Evolutionary conservation across 305 asterid genomes (phyloP), one percentile per base, ranked within the genome.

Genomic region (Fraxinus velutina): DNA sequence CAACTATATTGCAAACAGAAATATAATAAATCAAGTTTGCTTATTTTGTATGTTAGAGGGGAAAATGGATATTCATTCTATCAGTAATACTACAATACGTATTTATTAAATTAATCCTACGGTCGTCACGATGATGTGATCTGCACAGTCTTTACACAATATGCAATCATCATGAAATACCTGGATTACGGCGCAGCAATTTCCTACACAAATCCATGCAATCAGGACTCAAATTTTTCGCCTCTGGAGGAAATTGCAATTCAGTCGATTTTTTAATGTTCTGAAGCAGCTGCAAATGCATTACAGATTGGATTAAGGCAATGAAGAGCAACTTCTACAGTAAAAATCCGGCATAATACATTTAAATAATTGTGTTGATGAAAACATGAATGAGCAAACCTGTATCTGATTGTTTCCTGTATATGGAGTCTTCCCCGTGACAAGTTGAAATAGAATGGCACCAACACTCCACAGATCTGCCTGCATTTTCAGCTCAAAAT

Each of bases 401-500:
- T 96, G 97, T 79, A 87, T 84, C 81, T 89, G 97, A 88, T 84
- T 90, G 82, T 55, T 86, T 86, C 99, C 99, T 0, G 97, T 94
- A 83, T 86, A 96, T 37, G 99, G 99, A 32, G 99, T 90, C 89
- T 90, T 91, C 32, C 99, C 98, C 2, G 92, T 92, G 81, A 92
- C 99, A 77, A 96, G 94, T 87, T 96, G 99, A 87, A 89, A 96
- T 55, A 96, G 90, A 87, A 96, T 96, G 77, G 97, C 91, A 71
- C 99, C 98, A 50, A 94, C 98, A 68, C 98, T 96, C 99, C 99
- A 94, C 76, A 96, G 93, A 92, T 96, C 98, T 87, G 99, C 99
- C 99, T 96, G 98, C 44, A 62, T 80, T 85, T 85, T 82, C 66
- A 76, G 77, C 82, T 73, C 84, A 79, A 80, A 81, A 55, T 91